Conservation (phyloP, 1,139 yeast genomes). For the Magnusiomyces suaveolens region DNA sequence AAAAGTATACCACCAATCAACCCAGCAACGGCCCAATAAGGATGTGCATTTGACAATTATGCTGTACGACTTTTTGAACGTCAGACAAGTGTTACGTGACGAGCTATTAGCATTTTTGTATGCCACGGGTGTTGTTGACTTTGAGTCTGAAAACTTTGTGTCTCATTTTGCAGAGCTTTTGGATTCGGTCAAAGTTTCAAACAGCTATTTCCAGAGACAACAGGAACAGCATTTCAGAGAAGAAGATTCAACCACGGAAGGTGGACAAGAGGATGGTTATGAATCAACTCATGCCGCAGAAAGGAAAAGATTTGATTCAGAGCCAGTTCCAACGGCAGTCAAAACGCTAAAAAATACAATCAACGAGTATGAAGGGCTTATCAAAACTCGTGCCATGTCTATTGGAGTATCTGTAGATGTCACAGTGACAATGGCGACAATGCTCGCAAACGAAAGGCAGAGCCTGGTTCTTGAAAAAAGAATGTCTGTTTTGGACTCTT, state of each 20-base stretch:
- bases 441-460: conserved; percentile 13
- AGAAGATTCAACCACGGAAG: background rate
- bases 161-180: conserved; percentile 20
- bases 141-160: conserved; percentile 46
- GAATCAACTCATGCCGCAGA: background rate
- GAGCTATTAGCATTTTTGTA: conserved; percentile 50
- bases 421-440: conserved; percentile 10
- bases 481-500: background rate
- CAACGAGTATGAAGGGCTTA: conserved; percentile 7
- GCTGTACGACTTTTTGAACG: conserved; percentile 62
- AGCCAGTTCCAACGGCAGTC: background rate
- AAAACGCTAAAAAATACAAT: background rate
- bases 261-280: background rate
- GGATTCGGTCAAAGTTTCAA: conserved; percentile 13
- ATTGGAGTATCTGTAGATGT: conserved; percentile 16
- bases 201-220: background rate
- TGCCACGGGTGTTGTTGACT: conserved; percentile 60
- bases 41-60: conserved; percentile 44
- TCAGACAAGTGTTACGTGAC: conserved; percentile 67
- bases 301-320: background rate
- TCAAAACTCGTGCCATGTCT: conserved; percentile 12
- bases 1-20: background rate
- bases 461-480: background rate
- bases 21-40: background rate
- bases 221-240: background rate